Percentiles rank a stretch among this genome's conserved stretches.
Evolutionary conservation across 169 alveolate genomes (phyloP).

Genomic region (Babesia ovis): DNA sequence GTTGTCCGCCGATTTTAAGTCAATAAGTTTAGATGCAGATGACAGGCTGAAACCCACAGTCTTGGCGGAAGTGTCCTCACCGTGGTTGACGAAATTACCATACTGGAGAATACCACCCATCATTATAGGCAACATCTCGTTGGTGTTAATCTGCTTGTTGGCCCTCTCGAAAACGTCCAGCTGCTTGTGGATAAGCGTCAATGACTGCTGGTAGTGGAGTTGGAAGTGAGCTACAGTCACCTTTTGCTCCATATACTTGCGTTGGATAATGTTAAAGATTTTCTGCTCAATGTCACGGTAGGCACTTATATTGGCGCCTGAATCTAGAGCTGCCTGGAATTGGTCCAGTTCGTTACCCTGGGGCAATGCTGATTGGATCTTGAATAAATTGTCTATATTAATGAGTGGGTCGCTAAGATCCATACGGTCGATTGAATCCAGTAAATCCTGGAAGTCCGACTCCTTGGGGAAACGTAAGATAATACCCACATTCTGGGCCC

Average conservation of each 20-base stretch:
- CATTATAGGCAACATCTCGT: conserved; percentile 65
- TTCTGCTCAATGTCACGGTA: conserved; percentile 57
- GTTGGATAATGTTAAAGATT: conserved; percentile 53
- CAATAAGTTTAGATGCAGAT: conserved; percentile 73
- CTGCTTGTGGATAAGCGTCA: conserved; percentile 61
- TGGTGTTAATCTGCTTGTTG: conserved; percentile 65
- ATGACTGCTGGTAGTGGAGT: conserved; percentile 55
- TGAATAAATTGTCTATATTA: conserved; percentile 31
- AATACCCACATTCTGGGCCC: conserved; percentile 78
- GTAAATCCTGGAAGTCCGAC: conserved; percentile 64
- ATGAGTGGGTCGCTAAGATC: conserved; percentile 35
- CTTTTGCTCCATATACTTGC: conserved; percentile 60
- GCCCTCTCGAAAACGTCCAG: conserved; percentile 65
- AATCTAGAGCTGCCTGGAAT: not conserved
- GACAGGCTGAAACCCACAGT: conserved; percentile 75
- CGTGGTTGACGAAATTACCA: conserved; percentile 81
- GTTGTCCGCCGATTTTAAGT: conserved; percentile 74
- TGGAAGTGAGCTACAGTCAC: conserved; percentile 60
- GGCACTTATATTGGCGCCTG: not conserved
- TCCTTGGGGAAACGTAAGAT: conserved; percentile 71
- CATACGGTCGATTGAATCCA: conserved; percentile 58
- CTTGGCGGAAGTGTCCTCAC: conserved; percentile 63
- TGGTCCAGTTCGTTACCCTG: conserved; percentile 15
- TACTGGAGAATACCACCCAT: conserved; percentile 74
- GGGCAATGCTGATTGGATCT: conserved; percentile 29